Base-by-base conservation (phyloP, 2,329 filamentous ascomycete species). In the Gremmenia infestans region DNA sequence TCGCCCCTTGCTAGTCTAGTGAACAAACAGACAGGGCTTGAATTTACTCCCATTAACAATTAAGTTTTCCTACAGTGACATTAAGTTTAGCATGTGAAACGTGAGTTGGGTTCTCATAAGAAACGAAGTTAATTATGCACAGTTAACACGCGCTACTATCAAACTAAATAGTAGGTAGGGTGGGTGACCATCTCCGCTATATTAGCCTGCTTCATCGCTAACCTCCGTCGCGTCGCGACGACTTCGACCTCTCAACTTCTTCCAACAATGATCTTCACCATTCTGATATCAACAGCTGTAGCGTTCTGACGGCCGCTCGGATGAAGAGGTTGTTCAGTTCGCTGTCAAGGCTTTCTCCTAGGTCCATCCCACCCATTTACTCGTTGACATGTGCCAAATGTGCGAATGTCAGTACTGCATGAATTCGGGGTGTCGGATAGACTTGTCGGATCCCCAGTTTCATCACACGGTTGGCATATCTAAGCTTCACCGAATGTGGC, bases 381-480 rank as follows among this genome's bases (percentile, higher is more conserved):
- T 22, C 23, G 25, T 40, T 47, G 48, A 19, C 47, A 50, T 39
- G 8, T 47, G 39, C 40, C 43, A 56, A 53, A 52, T 49, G 37
- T 11, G 28, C 28, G 23, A 5, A 25, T 25, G 8, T 37, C 32
- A 5, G 19, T 32, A 17, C 43, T 46, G 62, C 62, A 64, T 64
- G 56, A 64, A 64, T 47, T 17, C 52, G 45, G 46, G 59, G 35
- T 32, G 52, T 56, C 60, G 62, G 60, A 56, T 56, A 5, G 6
- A 39, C 36, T 4, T 45, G 42, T 45, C 42, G 42, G 42, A 45
- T 45, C 42, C 47, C 22, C 50, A 35, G 45, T 25, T n/a, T 54
- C 28, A 25, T 58, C 55, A 58, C 58, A 61, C 57, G 51, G 36
- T 52, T 52, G 19, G 23, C 39, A 43, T 17, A 52, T 35, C 35